phyloP scores from a whole-genome alignment of 306 rosid species.

The Vigna nakashimae region DNA sequence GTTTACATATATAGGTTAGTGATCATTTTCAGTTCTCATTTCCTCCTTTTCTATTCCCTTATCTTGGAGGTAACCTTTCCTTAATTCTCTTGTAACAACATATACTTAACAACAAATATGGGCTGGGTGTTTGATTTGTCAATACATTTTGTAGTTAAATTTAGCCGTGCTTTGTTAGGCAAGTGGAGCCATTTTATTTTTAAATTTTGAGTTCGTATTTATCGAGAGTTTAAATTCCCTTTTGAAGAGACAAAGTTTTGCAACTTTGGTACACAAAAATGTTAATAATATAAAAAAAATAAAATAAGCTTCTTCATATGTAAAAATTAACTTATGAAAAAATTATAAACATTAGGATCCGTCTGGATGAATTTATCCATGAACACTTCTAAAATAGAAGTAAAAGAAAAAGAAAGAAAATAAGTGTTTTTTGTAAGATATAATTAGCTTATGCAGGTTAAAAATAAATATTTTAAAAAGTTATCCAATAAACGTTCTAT shows the following conservation, averaged over 20 bases:
- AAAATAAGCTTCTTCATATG: too few species aligned
- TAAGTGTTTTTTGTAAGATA: too few species aligned
- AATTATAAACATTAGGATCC: too few species aligned
- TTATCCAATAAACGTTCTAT: too few species aligned
- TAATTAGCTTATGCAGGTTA: too few species aligned
- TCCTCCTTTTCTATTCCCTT: neutral
- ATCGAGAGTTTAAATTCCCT: neutral
- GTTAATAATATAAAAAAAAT: too few species aligned
- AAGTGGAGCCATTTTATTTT: neutral
- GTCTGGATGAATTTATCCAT: too few species aligned
- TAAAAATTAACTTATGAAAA: too few species aligned
- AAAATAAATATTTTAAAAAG: too few species aligned
- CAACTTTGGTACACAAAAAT: neutral
- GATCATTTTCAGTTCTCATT: constrained; percentile 18
- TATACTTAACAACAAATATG: neutral
- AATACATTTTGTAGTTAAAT: neutral
- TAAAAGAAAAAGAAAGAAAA: too few species aligned
- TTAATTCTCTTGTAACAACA: neutral
- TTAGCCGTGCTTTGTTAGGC: too few species aligned
- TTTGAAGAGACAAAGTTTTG: neutral
- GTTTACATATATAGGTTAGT: constrained; percentile 11
- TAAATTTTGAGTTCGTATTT: neutral
- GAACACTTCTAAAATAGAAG: too few species aligned
- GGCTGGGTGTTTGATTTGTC: neutral
- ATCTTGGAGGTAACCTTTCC: constrained; percentile 18